Percentiles rank a stretch among this genome's conserved stretches.
phyloP scores from a whole-genome alignment of 129 eudicot species.

The Helichrysum umbraculigerum region DNA sequence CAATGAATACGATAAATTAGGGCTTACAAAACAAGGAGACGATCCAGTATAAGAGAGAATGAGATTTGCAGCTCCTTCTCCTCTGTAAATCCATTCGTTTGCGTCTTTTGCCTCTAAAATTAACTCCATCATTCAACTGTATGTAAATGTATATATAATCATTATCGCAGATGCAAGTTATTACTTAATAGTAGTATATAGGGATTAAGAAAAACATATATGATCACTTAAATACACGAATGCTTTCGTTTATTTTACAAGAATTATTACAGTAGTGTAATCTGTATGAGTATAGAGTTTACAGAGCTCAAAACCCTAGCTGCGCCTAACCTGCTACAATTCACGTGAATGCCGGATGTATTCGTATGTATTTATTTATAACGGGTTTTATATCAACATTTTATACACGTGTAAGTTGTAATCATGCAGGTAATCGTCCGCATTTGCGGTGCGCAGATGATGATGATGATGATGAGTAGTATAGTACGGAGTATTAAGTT shows the following conservation, averaged over 20 bases:
- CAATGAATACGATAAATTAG: background rate
- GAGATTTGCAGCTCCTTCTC: slow-evolving; percentile 88
- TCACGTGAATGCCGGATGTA: background rate
- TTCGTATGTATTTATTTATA: background rate
- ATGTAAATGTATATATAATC: background rate
- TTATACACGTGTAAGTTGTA: background rate
- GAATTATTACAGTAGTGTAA: too few species aligned
- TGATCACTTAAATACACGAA: background rate
- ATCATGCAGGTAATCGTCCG: background rate
- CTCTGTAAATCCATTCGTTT: slow-evolving; percentile 63
- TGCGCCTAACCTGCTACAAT: slow-evolving; percentile 12
- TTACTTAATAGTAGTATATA: background rate
- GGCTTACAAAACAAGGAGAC: slow-evolving; percentile 51
- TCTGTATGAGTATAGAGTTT: background rate
- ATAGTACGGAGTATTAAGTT: too few species aligned
- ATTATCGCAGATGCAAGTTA: slow-evolving; percentile 17
- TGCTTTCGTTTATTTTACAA: background rate
- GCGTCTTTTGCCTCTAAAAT: slow-evolving; percentile 59
- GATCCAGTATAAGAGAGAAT: slow-evolving; percentile 69
- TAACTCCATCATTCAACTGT: slow-evolving; percentile 37
- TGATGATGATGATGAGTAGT: too few species aligned
- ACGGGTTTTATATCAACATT: background rate
- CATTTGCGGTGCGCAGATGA: too few species aligned
- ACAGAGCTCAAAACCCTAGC: slow-evolving; percentile 23
- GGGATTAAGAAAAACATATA: background rate